phyloP scores from a whole-genome alignment of 257 asterid species.

The Solanum habrochaites region DNA sequence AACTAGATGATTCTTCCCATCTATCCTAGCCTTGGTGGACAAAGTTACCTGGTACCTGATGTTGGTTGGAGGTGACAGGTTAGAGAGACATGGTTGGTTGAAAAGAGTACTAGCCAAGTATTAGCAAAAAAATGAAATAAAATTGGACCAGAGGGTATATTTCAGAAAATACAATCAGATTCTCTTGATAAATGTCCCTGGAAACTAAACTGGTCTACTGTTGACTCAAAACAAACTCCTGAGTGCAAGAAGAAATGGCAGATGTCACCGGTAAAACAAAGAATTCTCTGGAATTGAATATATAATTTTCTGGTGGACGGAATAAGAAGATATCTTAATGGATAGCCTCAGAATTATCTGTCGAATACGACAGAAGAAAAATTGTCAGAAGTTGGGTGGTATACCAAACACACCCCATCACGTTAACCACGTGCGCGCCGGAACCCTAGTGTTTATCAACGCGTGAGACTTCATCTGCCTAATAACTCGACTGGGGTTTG shows the following conservation, averaged over 20 bases:
- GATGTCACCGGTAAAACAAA: neutral
- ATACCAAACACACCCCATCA: neutral
- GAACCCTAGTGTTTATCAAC: neutral
- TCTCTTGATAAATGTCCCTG: neutral
- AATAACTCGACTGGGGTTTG: neutral
- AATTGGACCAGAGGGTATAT: neutral
- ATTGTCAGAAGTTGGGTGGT: neutral
- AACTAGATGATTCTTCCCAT: neutral
- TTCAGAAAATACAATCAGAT: neutral
- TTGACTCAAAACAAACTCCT: neutral
- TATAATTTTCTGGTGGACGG: neutral
- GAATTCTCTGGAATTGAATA: neutral
- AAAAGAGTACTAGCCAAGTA: neutral
- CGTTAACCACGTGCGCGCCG: neutral
- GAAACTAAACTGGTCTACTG: neutral
- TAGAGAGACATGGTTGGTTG: neutral
- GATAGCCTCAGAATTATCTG: neutral
- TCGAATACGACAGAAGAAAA: neutral
- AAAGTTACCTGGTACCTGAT: neutral
- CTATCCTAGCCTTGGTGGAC: neutral
- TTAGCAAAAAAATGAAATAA: neutral
- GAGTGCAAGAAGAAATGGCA: neutral
- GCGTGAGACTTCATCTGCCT: neutral
- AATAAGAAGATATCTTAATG: neutral
- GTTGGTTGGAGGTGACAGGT: neutral